Evolutionary conservation across 2,329 filamentous ascomycete genomes (phyloP), one percentile per base, ranked within the genome.

Genomic region (Apiospora kogelbergensis): DNA sequence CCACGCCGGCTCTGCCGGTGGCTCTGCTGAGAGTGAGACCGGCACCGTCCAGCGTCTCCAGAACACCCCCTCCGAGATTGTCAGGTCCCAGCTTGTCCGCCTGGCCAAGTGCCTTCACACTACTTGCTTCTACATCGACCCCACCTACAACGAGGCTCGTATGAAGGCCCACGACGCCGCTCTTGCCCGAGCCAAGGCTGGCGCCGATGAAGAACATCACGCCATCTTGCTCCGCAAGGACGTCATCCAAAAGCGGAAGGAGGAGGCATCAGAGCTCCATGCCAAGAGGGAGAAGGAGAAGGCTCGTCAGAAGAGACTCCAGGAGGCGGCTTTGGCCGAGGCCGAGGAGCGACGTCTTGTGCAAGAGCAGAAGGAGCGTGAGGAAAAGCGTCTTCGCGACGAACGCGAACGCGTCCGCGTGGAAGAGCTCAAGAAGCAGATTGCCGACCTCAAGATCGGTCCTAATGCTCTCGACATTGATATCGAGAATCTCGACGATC

Each of bases 21-120:
- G 95, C 70, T 97, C 95, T 68, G 93, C 95, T 63, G 96, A 98
- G 83, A 89, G 86, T 72, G 95, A 98, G 78, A 87, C 88, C 68
- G 91, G 92, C 76, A 92, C 93, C 66, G 93, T 98, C 45, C 96
- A 99, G 84, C 93, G 95, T 76, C 90, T 99, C 64, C 96, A 99
- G 85, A 97, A 94, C 85, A 99, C 96, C 1, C 96, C 96, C 48
- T 95, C 96, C 7, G 96, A 99, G 83, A 99, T 99, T 80, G 94
- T 98, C 70, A 93, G 96, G 74, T 94, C 95, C 67, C 95, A 98
- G 82, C 90, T 99, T 69, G 94, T 93, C 70, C 94, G 96, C 68
- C 88, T 99, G 68, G 93, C 95, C 68, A 97, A 95, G 84, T 91
- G 94, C 44, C 89, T 99, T 7, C 97, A 94, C 82, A 90, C 97